Base-by-base conservation (phyloP, 164 flowering plant species). In the Umbilicus rupestris region DNA sequence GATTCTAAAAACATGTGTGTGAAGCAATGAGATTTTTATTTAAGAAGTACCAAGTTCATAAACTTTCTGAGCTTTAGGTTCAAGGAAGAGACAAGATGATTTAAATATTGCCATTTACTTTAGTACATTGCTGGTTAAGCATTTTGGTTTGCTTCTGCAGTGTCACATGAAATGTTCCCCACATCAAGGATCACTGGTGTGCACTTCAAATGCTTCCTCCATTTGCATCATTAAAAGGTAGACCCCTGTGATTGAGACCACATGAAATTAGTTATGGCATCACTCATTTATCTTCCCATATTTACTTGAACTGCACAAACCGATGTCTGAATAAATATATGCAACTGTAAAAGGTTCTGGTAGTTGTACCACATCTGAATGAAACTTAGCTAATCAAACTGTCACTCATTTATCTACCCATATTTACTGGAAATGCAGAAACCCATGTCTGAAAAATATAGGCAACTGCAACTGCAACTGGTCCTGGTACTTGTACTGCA, bases 201-300 rank as follows among this genome's bases (percentile, higher is more conserved):
- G 57, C 22, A 22, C 57, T 50, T 50, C 28, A 50, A 50, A 55
- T 55, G 60, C 60, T 28, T 55, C 60, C n/a, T 55, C 60, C 60
- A 55, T 55, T 26, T 28, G 60, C 33, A 10, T 55, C 60, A 28
- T 55, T 52, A 24, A 52, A 52, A 16, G 58, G 19, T n/a, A 52
- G 58, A 52, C 19, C 58, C 60, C 31, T 55, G 33, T 3, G 60
- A 55, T 28, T 28, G 33, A 1, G 60, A 55, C 35, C 1, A 55
- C 60, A 28, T 19, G 33, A 28, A 28, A 55, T 55, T 28, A 55
- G 60, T 26, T 55, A 15, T 55, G 33, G 19, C 60, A 28, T 28
- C 29, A 55, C 35, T 28, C 58, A 52, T 24, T 52, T 9, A 52
- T 24, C 15, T 22, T 52, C 15, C 19, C 33, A 55, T 55, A 26